Percentiles rank a stretch among this genome's conserved stretches.
Evolutionary conservation across 768 basidiomycete genomes (phyloP).

Genomic region (Chlorophyllum brunneum): DNA sequence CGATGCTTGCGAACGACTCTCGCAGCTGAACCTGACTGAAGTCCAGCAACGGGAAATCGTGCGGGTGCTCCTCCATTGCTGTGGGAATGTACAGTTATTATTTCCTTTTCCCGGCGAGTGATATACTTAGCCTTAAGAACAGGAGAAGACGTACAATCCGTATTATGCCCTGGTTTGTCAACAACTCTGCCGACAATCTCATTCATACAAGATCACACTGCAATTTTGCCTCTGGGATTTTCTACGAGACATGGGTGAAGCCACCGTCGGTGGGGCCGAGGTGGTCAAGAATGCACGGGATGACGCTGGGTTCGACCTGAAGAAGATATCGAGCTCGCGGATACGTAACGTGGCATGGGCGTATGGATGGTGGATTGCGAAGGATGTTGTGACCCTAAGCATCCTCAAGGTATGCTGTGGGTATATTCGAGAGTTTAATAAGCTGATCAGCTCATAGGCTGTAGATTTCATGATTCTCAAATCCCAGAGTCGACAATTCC

Average conservation of each 20-base stretch:
- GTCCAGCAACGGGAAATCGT: constrained; percentile 93
- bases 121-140: constrained; percentile 10
- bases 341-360: constrained; percentile 75
- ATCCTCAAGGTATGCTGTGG: constrained; percentile 69
- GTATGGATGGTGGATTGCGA: constrained; percentile 92
- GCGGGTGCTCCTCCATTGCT: constrained; percentile 90
- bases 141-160: constrained; percentile 94
- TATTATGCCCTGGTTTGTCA: constrained; percentile 91
- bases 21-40: constrained; percentile 79
- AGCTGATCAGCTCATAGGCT: constrained; percentile 46
- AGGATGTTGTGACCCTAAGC: constrained; percentile 67
- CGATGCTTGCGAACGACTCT: constrained; percentile 91
- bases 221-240: constrained; percentile 98
- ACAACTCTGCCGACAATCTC: constrained; percentile 73
- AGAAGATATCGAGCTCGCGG: constrained; percentile 53
- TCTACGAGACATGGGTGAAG: constrained; percentile 85
- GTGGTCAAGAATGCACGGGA: constrained; percentile 65
- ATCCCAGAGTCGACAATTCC: constrained; percentile 57
- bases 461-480: constrained; percentile 82
- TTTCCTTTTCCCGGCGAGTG: background rate
- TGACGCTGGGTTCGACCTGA: constrained; percentile 40
- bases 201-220: constrained; percentile 86
- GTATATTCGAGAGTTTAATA: background rate
- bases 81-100: constrained; percentile 66
- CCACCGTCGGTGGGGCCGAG: constrained; percentile 73